Evolutionary conservation across 2,329 filamentous ascomycete species (phyloP).

Genomic region (Iodosphaeria phyllophila): DNA sequence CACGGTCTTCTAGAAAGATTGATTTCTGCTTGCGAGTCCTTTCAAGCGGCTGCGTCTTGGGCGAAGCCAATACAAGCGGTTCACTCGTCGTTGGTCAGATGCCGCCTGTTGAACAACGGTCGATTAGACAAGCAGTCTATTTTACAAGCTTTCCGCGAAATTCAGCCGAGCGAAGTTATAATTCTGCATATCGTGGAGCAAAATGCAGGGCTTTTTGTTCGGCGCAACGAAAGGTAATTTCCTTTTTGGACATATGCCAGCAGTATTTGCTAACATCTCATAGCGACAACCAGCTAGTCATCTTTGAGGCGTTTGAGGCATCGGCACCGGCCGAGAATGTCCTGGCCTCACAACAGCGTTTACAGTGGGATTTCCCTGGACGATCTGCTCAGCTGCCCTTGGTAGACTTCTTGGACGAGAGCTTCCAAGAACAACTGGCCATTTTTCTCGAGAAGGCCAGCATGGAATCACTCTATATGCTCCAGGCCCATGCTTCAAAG

Average conservation of each 20-base stretch:
- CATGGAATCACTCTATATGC: constrained; percentile 25
- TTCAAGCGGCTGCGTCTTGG: neutral
- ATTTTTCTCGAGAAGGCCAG: constrained; percentile 36
- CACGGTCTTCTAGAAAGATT: constrained; percentile 10
- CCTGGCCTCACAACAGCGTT: constrained; percentile 22
- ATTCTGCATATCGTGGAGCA: constrained; percentile 10
- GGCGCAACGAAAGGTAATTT: constrained; percentile 5
- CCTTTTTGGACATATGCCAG: neutral
- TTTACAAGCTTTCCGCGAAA: constrained; percentile 3
- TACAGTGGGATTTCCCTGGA: constrained; percentile 38
- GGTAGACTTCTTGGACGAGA: constrained; percentile 14
- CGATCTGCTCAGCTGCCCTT: constrained; percentile 22
- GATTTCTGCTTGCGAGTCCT: constrained; percentile 4
- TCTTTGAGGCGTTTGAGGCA: constrained; percentile 39
- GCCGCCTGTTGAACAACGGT: constrained; percentile 5
- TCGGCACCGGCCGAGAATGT: constrained; percentile 28
- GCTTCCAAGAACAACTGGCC: constrained; percentile 28
- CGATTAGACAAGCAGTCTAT: constrained; percentile 6
- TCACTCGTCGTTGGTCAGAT: neutral
- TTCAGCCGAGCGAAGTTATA: constrained; percentile 4
- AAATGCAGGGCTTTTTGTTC: constrained; percentile 10
- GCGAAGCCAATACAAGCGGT: neutral
- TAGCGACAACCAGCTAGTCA: constrained; percentile 11
- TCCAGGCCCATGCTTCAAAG: constrained; percentile 33
- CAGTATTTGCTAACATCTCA: neutral